These are phyloP conservation scores for Colletotrichum sp. DNA, from an alignment of 2,329 filamentous ascomycete species.

Conservation along the genomic window DNA sequence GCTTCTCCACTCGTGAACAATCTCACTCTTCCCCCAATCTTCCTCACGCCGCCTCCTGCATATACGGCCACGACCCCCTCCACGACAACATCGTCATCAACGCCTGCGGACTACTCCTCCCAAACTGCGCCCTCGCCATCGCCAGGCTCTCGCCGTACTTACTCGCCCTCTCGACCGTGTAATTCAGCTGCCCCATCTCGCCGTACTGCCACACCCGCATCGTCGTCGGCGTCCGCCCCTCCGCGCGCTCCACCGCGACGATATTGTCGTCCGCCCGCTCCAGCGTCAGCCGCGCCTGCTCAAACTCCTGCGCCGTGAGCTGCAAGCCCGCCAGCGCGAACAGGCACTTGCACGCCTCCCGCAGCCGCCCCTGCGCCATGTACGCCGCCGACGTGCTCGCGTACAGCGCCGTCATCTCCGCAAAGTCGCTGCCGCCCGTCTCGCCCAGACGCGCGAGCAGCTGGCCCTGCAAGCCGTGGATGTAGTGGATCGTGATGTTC, in stretches of 20 bases:
- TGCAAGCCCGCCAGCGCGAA: not conserved
- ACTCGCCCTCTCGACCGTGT: not conserved
- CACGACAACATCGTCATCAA: not conserved
- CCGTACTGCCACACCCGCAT: not conserved
- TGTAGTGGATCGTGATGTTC: not conserved
- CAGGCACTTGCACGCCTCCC: not conserved
- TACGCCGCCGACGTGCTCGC: not conserved
- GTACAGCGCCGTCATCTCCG: not conserved
- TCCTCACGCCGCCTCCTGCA: not conserved
- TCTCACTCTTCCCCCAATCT: not conserved
- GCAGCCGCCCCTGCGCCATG: not conserved
- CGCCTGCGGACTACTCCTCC: not conserved
- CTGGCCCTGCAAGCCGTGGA: not conserved
- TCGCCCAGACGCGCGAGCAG: not conserved
- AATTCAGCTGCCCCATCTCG: not conserved
- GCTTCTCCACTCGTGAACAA: not conserved
- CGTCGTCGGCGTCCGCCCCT: not conserved
- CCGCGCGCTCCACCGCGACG: not conserved
- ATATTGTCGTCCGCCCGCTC: not conserved
- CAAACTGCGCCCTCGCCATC: not conserved
- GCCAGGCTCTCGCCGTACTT: not conserved
- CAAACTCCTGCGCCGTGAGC: not conserved
- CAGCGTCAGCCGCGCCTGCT: not conserved
- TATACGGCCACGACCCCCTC: not conserved
- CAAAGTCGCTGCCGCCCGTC: not conserved